These are phyloP conservation scores for Geoglossum cookeanum DNA, from an alignment of 2,329 filamentous ascomycete genomes.

Conservation along the genomic window DNA sequence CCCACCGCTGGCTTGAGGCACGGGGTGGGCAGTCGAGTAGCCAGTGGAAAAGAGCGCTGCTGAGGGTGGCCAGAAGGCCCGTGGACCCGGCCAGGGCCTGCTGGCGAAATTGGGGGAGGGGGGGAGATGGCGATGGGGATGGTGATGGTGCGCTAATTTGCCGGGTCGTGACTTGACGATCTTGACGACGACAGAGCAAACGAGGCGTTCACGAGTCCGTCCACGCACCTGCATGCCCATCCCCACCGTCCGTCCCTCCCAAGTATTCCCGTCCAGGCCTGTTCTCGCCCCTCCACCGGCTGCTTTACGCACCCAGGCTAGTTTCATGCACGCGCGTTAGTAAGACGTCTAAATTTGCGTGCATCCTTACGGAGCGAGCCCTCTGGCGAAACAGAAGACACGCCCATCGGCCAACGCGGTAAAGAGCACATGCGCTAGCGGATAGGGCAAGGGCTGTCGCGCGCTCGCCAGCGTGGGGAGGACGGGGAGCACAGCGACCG, in stretches of 20 bases:
- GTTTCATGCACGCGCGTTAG: slow-evolving; percentile 2
- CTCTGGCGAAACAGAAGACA: background rate
- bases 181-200: background rate
- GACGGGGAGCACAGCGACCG: background rate
- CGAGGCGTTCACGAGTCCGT: background rate
- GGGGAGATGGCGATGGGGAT: background rate
- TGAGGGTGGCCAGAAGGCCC: background rate
- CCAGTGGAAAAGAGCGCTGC: background rate
- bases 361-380: background rate
- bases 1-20: background rate
- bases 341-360: slow-evolving; percentile 3
- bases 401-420: background rate
- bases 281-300: background rate
- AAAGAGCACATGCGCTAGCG: background rate
- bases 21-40: background rate
- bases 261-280: no score
- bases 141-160: background rate
- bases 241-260: no score
- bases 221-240: background rate
- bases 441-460: background rate
- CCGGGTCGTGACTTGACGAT: background rate
- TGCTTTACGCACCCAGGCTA: background rate
- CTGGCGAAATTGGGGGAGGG: background rate
- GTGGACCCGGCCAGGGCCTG: background rate
- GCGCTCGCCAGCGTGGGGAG: background rate